Base-by-base conservation (phyloP, 768 basidiomycete genomes). In the Rubroboletus satanas region DNA sequence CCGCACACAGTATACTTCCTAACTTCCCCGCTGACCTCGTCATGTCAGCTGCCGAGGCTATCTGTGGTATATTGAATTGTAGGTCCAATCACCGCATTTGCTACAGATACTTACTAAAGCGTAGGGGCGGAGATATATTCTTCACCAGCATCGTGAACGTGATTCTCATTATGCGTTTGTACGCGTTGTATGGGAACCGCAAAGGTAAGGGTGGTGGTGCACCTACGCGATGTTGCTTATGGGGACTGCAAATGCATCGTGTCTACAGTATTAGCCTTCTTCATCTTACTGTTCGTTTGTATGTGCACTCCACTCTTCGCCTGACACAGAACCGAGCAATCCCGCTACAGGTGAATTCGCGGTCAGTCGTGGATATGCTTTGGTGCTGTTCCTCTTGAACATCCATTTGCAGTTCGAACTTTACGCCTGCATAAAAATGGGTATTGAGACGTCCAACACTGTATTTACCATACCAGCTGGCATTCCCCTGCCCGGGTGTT, bases 111-210 rank as follows among this genome's bases (percentile, higher is more conserved):
- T 55, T 29, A 55, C 28, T 9, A 8, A 8, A 10, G 12, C 9
- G 5, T 38, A 55, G 54, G 42, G 49, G 18, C 21, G 54, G 54
- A 29, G 42, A 55, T 9, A 51, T 51, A 7, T 51, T 55, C 32
- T 55, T 44, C 42, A 51, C 49, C 14, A 55, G 9, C n/a, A 23
- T 37, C 21, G 54, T 55, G 8, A 55, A 55, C 17, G 11, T 43
- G 6, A 50, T 55, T 29, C 54, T 55, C 21, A 44, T 38, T 9
- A 17, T 55, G 42, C 47, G 54, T 10, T 37, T 55, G 8, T 50
- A 55, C 9, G 54, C 54, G 4, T 31, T 55, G 32, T 55, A 50
- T 10, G 26, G 48, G 35, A 43, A 37, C 12, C 46, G 54, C 14
- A 55, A 37, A 44, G 41, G 54, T 55, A 44, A 44, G 41, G 33